Conservation (phyloP, 2,329 filamentous ascomycete species). For the Pseudogymnoascus sp. region DNA sequence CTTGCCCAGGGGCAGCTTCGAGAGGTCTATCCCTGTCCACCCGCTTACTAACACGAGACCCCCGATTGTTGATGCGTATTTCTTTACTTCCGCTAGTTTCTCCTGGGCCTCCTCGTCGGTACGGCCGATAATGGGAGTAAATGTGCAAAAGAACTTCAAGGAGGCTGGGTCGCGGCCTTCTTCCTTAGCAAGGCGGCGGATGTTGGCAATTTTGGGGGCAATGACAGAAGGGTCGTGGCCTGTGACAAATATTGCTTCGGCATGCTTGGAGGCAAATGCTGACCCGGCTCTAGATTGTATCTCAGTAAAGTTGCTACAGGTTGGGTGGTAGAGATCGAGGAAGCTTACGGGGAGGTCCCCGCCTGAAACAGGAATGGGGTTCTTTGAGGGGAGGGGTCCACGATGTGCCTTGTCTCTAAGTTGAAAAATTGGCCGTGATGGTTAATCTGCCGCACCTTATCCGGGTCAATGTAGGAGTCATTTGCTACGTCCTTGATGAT, state of each 20-base stretch:
- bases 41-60: conserved; percentile 63
- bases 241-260: conserved; percentile 62
- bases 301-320: conserved; percentile 48
- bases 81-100: conserved; percentile 53
- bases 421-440: conserved; percentile 56
- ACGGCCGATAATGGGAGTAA: conserved; percentile 56
- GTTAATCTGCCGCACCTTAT: conserved; percentile 54
- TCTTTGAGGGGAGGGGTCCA: conserved; percentile 57
- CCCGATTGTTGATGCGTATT: conserved; percentile 56
- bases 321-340: conserved; percentile 44
- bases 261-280: conserved; percentile 58
- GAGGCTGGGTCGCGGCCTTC: conserved; percentile 48
- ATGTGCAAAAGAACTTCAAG: conserved; percentile 60
- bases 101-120: conserved; percentile 58
- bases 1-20: conserved; percentile 48
- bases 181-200: conserved; percentile 46
- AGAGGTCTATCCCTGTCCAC: conserved; percentile 63
- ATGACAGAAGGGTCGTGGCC: conserved; percentile 54
- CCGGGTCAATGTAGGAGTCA: conserved; percentile 49
- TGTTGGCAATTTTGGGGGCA: conserved; percentile 52
- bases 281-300: conserved; percentile 45
- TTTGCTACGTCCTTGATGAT: conserved; percentile 49
- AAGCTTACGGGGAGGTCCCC: conserved; percentile 55
- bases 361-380: conserved; percentile 64
- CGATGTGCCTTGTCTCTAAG: conserved; percentile 56